Evolutionary conservation across 1,284 basidiomycete genomes (phyloP), one percentile per base, ranked within the genome.

Genomic region (Sanghuangporus baumii): DNA sequence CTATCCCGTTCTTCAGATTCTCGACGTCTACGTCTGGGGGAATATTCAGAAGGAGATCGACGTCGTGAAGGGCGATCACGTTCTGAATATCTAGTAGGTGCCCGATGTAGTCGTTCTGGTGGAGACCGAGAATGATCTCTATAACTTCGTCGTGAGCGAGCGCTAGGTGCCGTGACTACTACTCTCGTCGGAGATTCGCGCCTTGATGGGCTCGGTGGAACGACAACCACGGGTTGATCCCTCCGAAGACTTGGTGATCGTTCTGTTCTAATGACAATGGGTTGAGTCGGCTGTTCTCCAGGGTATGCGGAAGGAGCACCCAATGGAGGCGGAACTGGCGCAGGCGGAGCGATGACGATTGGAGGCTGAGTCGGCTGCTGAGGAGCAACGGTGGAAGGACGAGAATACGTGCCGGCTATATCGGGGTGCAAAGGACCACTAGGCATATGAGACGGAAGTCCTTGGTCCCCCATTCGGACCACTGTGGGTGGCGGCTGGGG

Each of bases 271-370:
- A 61, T 64, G 41, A 61, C 31, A 31, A 48, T 26, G 6, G 55
- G 63, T 47, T 40, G 59, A 46, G 37, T 26, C 11, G 48, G 34
- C 20, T 37, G 58, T 36, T 50, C 56, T 34, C 18, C 20, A 8
- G 57, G 41, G 14, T 34, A 36, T 9, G 20, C 57, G 56, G 47
- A 61, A 14, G 57, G 57, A 38, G 65, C 43, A 31, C 26, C 26
- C 26, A 31, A 31, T n/a, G 20, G 16, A n/a, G 43, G 43, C 20
- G 43, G 43, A 41, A 41, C n/a, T 46, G 11, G 47, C 23, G 62
- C 50, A 36, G 66, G 66, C 57, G 58, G 63, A 58, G 73, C 74
- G 56, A 76, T 69, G 14, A 74, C 71, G 23, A 60, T 34, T 12
- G 31, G 18, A 8, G 38, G 41, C 20, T 58, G 57, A 46, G 18